Base-by-base conservation (phyloP, 768 basidiomycete species). In the Clavaria fumosa region DNA sequence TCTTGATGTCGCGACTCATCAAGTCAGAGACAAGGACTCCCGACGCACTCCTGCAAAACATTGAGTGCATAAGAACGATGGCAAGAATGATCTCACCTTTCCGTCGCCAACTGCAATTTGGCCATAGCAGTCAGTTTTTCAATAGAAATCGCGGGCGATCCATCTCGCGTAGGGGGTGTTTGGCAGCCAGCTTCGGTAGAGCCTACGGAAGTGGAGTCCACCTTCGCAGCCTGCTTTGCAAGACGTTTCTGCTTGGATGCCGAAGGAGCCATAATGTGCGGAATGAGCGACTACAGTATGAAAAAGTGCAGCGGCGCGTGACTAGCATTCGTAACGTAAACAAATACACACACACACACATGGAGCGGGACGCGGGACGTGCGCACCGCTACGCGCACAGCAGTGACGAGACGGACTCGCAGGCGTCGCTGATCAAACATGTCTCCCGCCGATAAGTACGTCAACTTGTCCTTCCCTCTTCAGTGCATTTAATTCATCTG, bases 1-100 rank as follows among this genome's bases (percentile, higher is more conserved):
- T 91, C 64, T 96, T 96, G 70, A 99, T 81, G 64, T 99, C 95
- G 39, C 95, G 79, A 35, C 79, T 73, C 58, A 96, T 90, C 31
- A 69, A 56, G 59, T 99, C 95, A 11, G 90, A 95, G 31, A 89
- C 78, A 19, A 97, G 69, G 14, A 96, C 91, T 41, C 95, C 95
- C 18, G 81, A 69, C 12, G 89, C 79, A 50, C 82, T 85, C 77
- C 85, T 88, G 46, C 23, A 39, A 34, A 11, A 34, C 26, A 27
- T 18, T 20, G 14, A 24, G 4, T 21, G 7, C 19, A 22, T 2
- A 31, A 38, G 12, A 23, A 11, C 20, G 14, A 15, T 26, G 7
- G 17, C 23, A 23, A 24, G 42, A 5, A 45, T 20, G 46, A n/a
- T n/a, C 64, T 21, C 45, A 88, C 82, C 93, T 73, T 52, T 97